phyloP scores from a whole-genome alignment of 257 asterid genomes.

The Rehmannia glutinosa region DNA sequence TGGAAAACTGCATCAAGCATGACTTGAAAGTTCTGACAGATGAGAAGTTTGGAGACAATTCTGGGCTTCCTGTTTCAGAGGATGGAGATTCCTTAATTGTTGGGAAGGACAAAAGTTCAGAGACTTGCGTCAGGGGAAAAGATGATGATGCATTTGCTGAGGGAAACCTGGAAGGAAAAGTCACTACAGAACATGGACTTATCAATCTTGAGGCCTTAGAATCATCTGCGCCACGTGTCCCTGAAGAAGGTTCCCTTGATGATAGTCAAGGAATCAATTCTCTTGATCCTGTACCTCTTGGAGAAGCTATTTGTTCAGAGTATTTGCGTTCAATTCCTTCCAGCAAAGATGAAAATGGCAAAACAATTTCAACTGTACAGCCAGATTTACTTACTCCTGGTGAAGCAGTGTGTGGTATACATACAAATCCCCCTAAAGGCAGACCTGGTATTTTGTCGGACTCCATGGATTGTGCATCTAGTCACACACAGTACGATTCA shows the following conservation, averaged over 20 bases:
- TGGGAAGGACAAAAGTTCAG: constrained; percentile 52
- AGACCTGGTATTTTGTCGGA: constrained; percentile 25
- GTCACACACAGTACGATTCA: constrained; percentile 26
- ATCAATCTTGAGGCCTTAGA: constrained; percentile 30
- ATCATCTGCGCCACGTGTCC: constrained; percentile 31
- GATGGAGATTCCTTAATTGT: constrained; percentile 65
- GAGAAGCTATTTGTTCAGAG: constrained; percentile 27
- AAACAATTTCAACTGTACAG: constrained; percentile 21
- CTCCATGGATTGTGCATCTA: constrained; percentile 19
- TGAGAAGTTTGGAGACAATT: constrained; percentile 45
- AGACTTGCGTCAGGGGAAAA: constrained; percentile 30
- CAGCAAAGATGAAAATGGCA: constrained; percentile 31
- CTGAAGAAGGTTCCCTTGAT: constrained; percentile 23
- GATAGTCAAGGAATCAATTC: constrained; percentile 36
- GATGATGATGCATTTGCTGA: constrained; percentile 35
- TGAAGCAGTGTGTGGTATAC: constrained; percentile 26
- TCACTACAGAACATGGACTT: constrained; percentile 24
- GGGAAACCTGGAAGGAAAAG: constrained; percentile 31
- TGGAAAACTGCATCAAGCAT: constrained; percentile 42
- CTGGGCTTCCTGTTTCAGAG: constrained; percentile 42
- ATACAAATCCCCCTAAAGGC: constrained; percentile 29
- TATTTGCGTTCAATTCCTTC: constrained; percentile 26
- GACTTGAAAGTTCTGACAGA: constrained; percentile 51
- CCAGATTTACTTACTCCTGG: constrained; percentile 32
- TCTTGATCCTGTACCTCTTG: constrained; percentile 25